Evolutionary conservation across 1,284 basidiomycete genomes (phyloP).

Genomic region (Cystobasidiaceae sp.): DNA sequence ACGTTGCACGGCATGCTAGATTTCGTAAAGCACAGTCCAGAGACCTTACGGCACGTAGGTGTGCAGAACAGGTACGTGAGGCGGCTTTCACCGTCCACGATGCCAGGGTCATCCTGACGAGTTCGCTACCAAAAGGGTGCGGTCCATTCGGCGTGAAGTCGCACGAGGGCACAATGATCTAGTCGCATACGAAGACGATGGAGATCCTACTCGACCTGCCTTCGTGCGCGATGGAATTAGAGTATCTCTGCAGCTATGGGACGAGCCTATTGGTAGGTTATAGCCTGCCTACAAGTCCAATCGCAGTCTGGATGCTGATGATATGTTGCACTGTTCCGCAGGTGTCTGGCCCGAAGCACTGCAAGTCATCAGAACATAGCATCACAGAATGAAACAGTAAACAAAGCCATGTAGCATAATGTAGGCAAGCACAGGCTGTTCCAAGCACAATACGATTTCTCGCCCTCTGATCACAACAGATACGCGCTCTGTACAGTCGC

Average conservation of each 20-base stretch:
- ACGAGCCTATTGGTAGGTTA: slow-evolving; percentile 17
- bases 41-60: slow-evolving; percentile 17
- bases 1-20: slow-evolving; percentile 14
- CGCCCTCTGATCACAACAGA: too few species aligned
- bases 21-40: slow-evolving; percentile 6
- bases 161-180: not conserved
- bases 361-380: slow-evolving; percentile 16
- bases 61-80: slow-evolving; percentile 4
- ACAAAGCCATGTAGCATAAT: not conserved
- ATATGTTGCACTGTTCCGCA: not conserved
- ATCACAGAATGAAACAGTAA: not conserved
- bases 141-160: too few species aligned
- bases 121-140: not conserved
- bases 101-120: not conserved
- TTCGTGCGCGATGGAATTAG: slow-evolving; percentile 13
- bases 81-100: not conserved
- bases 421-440: too few species aligned
- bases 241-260: slow-evolving; percentile 15
- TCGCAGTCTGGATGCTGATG: not conserved
- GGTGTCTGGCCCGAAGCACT: slow-evolving; percentile 23
- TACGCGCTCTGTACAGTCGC: too few species aligned
- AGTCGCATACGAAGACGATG: not conserved
- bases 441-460: too few species aligned
- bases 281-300: not conserved
- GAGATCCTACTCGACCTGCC: slow-evolving; percentile 13